Conservation (phyloP, 352 stramenopile genomes). For the Phytophthora meadii region DNA sequence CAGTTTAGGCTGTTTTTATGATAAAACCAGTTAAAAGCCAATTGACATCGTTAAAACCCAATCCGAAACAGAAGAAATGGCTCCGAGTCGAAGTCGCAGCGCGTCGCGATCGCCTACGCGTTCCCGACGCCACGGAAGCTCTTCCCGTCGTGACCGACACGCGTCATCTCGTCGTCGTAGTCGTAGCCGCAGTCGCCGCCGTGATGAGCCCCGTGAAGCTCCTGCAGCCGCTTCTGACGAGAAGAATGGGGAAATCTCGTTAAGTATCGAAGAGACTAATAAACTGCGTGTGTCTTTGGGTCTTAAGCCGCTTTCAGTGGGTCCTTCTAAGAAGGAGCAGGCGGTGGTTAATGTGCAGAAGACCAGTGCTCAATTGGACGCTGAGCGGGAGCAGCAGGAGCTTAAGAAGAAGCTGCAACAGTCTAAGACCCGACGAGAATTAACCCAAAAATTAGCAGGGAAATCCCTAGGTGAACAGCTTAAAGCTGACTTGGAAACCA, state of each 20-base stretch:
- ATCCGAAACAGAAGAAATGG: slow-evolving; percentile 18
- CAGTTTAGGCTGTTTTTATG: too few relatives aligned
- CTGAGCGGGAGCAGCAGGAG: slow-evolving; percentile 51
- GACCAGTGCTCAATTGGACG: slow-evolving; percentile 57
- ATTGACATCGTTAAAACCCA: background rate
- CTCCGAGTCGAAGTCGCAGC: slow-evolving; percentile 44
- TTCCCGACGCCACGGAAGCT: slow-evolving; percentile 25
- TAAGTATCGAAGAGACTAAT: slow-evolving; percentile 89
- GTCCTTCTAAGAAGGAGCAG: slow-evolving; percentile 50
- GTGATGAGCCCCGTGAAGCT: slow-evolving; percentile 2
- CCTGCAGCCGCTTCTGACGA: slow-evolving; percentile 33
- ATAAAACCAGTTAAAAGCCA: too few relatives aligned
- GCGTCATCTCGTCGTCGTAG: slow-evolving; percentile 35
- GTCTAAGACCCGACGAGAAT: slow-evolving; percentile 74
- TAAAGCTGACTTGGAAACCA: slow-evolving; percentile 25
- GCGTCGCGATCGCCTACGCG: slow-evolving; percentile 35
- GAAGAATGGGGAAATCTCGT: slow-evolving; percentile 82
- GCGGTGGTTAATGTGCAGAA: slow-evolving; percentile 77
- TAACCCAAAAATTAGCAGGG: slow-evolving; percentile 71
- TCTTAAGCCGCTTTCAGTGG: slow-evolving; percentile 74
- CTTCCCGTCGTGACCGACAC: slow-evolving; percentile 30
- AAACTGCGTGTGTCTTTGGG: slow-evolving; percentile 69
- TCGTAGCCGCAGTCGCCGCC: slow-evolving; percentile 34
- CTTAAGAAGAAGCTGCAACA: slow-evolving; percentile 67
- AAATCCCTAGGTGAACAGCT: slow-evolving; percentile 83